These are phyloP conservation scores for Ophiostoma montium DNA, from an alignment of 2,329 filamentous ascomycete species.

Conservation along the genomic window DNA sequence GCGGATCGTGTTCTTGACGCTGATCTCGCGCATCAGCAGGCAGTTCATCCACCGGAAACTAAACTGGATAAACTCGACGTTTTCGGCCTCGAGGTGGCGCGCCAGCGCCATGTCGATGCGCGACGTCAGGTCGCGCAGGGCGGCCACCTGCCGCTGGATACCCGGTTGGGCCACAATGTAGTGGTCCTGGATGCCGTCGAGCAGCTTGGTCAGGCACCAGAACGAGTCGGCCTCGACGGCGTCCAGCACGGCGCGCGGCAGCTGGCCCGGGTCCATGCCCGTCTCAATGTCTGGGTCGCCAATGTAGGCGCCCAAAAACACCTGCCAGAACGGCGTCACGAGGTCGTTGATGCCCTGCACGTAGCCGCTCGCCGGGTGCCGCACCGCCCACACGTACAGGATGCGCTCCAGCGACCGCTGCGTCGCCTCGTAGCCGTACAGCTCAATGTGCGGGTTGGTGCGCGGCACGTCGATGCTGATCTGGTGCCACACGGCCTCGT, in stretches of 20 bases:
- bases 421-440: constrained; percentile 93
- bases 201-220: constrained; percentile 92
- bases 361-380: constrained; percentile 93
- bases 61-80: constrained; percentile 97
- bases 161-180: constrained; percentile 97
- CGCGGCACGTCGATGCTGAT: constrained; percentile 97
- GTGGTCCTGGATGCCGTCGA: constrained; percentile 98
- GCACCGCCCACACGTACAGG: constrained; percentile 92
- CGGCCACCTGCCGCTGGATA: constrained; percentile 85
- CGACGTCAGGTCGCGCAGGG: constrained; percentile 76
- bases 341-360: constrained; percentile 98
- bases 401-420: constrained; percentile 90
- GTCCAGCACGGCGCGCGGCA: constrained; percentile 81
- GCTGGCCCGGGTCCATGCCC: constrained; percentile 91
- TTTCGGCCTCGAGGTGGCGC: constrained; percentile 77
- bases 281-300: constrained; percentile 84
- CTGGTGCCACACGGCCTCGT: constrained; percentile 98
- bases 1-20: constrained; percentile 86
- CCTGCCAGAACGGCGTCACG: constrained; percentile 95
- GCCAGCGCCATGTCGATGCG: constrained; percentile 75
- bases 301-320: constrained; percentile 88
- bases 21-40: constrained; percentile 92
- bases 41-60: constrained; percentile 99
- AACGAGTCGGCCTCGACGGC: constrained; percentile 96
- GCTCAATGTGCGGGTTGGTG: constrained; percentile 87